These are phyloP conservation scores for Verticillium tricorpus DNA, from an alignment of 2,329 filamentous ascomycete genomes.

Conservation along the genomic window DNA sequence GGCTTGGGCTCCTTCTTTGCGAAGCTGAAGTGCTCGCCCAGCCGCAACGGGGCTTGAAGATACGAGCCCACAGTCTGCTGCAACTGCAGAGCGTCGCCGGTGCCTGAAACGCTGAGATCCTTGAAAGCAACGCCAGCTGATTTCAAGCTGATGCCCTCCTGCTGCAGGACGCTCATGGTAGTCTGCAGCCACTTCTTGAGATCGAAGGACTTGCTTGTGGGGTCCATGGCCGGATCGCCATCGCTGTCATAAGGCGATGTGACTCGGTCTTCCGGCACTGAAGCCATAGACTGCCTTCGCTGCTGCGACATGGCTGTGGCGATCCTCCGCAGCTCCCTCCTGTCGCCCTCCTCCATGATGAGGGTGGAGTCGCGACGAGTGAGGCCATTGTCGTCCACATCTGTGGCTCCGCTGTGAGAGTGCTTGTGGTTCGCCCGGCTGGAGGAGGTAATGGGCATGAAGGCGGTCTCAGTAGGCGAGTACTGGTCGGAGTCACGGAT, in stretches of 20 bases:
- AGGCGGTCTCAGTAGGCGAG: background rate
- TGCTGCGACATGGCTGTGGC: conserved; percentile 33
- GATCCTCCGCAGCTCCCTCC: conserved; percentile 32
- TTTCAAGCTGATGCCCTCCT: conserved; percentile 49
- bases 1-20: conserved; percentile 44
- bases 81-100: conserved; percentile 61
- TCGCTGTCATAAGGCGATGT: conserved; percentile 1
- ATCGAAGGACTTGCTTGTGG: conserved; percentile 33
- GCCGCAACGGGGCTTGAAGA: conserved; percentile 51
- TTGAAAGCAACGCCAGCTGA: conserved; percentile 59
- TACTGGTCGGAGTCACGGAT: background rate
- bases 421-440: background rate
- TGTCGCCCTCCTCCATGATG: conserved; percentile 25
- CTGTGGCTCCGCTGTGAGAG: background rate
- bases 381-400: background rate
- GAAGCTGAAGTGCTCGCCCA: conserved; percentile 50
- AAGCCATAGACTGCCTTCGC: conserved; percentile 21
- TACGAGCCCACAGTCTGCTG: conserved; percentile 63
- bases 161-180: conserved; percentile 39
- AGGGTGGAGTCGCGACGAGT: background rate
- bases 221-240: conserved; percentile 30
- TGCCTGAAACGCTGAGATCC: conserved; percentile 62
- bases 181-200: conserved; percentile 34
- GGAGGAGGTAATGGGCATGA: background rate
- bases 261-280: conserved; percentile 3